Base-by-base conservation (phyloP, 805 yeast species). In the Lipomyces mesembrius region DNA sequence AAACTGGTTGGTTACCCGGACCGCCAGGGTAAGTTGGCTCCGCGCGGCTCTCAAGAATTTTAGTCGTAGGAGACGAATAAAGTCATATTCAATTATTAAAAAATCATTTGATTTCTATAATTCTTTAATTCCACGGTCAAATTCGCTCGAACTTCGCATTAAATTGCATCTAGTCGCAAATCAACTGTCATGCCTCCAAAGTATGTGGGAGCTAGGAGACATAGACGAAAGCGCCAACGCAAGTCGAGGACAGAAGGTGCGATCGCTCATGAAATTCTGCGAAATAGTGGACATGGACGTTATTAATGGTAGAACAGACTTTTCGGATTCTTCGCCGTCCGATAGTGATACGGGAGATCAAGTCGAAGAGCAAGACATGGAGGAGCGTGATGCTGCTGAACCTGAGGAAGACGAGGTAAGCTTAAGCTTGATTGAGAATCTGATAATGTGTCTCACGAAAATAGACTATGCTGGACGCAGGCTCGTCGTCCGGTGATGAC, bases 231-330 rank as follows among this genome's bases (percentile, higher is more conserved):
- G 53, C 54, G 72, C 20, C 62, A 43, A 17, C 57, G 72, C 14
- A 69, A 67, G 60, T 56, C 72, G 56, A 63, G 72, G 37, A 69
- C 72, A 27, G 63, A 64, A 62, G 70, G 70, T 66, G 29, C 12
- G 60, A 8, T 3, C 5, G 57, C 17, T n/a, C 17, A 17, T 25
- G 37, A 7, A 14, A 12, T 29, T 14, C 2, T 27, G 20, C 49
- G 14, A 29, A 56, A 11, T n/a, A n/a, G 17, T 11, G n/a, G 25
- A 56, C 25, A 56, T 11, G 14, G 29, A 17, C 58, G 6, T 35
- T 37, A 55, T 25, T 35, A 43, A 43, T 55, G 54, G 35, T 8
- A 52, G 32, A 35, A 58, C 43, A 39, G 65, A 64, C 22, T 57
- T 64, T 27, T 62, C 69, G 53, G 65, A 61, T 17, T 53, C 68